Base-by-base conservation (phyloP, 129 eudicot species). In the Helichrysum umbraculigerum region DNA sequence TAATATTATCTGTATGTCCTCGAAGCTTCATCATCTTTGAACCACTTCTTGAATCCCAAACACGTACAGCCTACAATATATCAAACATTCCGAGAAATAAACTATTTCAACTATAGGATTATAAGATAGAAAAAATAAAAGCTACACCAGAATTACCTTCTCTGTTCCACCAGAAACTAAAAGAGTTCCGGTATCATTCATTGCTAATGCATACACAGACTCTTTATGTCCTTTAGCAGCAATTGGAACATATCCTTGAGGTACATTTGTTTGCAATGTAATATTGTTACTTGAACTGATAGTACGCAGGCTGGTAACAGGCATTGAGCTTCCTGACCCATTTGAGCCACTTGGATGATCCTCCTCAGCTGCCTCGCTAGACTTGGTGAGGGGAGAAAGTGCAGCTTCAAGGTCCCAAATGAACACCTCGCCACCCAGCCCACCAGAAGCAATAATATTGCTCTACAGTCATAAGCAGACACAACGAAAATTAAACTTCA, bases 111-210 rank as follows among this genome's bases (percentile, higher is more conserved):
- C n/a, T 35, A 6, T 20, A n/a, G 20, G 7, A n/a, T 22, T 3
- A 20, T 15, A 64, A 33, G 21, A 32, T 30, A n/a, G 25, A 29
- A 32, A 65, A 51, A 42, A 59, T 44, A n/a, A 44, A 29, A 47
- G n/a, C 28, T 51, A 33, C 29, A n/a, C 10, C 21, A 29, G 4
- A 41, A 17, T 42, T 76, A 94, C 99, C 93, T 91, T 94, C 84
- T 94, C 97, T 47, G 96, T 94, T 85, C 99, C 99, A 83, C 99
- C 99, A 84, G 99, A 94, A 81, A 94, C 99, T 65, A 94, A 93
- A 84, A 94, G 93, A 51, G 82, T 89, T 76, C 99, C 99, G 30
- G 85, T 88, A 59, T 91, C 97, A 80, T 87, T 91, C 90, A 85
- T 94, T 51, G 97, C 97, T 75, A 94, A 89, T 67, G 99, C 99